Percentiles rank a stretch among this genome's conserved stretches.
phyloP scores from a whole-genome alignment of 495 filamentous ascomycete species.

The Amniculicola lignicola region DNA sequence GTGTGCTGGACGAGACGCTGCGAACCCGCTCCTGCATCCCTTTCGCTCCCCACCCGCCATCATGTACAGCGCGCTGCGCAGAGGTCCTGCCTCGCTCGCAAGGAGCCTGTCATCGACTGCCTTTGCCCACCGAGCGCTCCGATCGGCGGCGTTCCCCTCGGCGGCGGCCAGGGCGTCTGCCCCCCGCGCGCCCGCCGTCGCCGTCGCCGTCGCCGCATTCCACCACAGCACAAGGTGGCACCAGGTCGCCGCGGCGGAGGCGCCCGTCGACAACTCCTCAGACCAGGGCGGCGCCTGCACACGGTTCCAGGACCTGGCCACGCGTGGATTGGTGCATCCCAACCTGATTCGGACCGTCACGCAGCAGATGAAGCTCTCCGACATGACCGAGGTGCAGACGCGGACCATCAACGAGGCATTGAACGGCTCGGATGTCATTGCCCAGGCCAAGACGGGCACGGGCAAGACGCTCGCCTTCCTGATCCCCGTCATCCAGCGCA shows the following conservation, averaged over 20 bases:
- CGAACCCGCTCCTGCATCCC: constrained; percentile 14
- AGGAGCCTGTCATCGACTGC: constrained; percentile 24
- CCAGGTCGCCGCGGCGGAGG: constrained; percentile 20
- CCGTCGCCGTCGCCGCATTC: constrained; percentile 24
- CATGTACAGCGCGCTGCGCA: constrained; percentile 38
- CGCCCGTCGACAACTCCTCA: background rate
- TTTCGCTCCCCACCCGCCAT: no score
- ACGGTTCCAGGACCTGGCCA: constrained; percentile 65
- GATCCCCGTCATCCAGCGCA: constrained; percentile 47
- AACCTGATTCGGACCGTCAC: constrained; percentile 68
- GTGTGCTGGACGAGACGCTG: no score
- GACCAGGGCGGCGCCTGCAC: constrained; percentile 46
- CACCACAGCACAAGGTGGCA: constrained; percentile 28
- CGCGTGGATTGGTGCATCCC: constrained; percentile 59
- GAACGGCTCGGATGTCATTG: constrained; percentile 68
- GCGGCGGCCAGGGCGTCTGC: constrained; percentile 8
- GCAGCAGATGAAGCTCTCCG: constrained; percentile 67
- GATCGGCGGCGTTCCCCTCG: background rate
- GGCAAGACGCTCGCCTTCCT: constrained; percentile 49
- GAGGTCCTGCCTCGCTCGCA: constrained; percentile 40
- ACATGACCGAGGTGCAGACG: constrained; percentile 91
- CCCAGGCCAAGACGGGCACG: constrained; percentile 49
- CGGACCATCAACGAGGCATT: constrained; percentile 76
- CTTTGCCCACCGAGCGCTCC: constrained; percentile 14
- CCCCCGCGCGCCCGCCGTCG: constrained; percentile 8